A percentile compares a stretch with the other conserved stretches of the same genome.
Evolutionary conservation across 768 basidiomycete species (phyloP).

Genomic region (Chalciporus pseudorubinellus): DNA sequence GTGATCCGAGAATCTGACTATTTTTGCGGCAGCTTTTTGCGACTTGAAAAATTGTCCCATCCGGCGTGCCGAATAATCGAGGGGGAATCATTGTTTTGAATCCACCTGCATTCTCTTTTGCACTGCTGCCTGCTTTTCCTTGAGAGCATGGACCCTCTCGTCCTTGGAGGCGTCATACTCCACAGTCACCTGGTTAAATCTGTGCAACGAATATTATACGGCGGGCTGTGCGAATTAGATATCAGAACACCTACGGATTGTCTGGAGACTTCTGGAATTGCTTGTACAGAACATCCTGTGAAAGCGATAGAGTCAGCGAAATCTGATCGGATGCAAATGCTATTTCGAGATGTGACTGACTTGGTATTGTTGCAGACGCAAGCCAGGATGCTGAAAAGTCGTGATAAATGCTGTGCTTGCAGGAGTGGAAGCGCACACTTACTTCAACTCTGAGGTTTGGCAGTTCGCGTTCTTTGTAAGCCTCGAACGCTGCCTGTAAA

Average conservation of each 20-base stretch:
- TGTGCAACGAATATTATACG: slow-evolving; percentile 27
- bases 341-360: slow-evolving; percentile 35
- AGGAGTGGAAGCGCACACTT: slow-evolving; percentile 17
- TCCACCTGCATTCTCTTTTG: slow-evolving; percentile 59
- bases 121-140: slow-evolving; percentile 61
- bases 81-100: slow-evolving; percentile 5
- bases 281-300: slow-evolving; percentile 82
- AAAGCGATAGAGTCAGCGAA: slow-evolving; percentile 1
- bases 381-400: slow-evolving; percentile 69
- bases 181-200: slow-evolving; percentile 81
- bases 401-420: slow-evolving; percentile 10
- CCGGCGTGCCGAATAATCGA: neutral
- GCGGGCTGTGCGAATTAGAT: slow-evolving; percentile 3
- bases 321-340: neutral
- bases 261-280: slow-evolving; percentile 96
- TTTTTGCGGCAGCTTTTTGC: too few species aligned
- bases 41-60: neutral
- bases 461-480: slow-evolving; percentile 84
- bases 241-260: slow-evolving; percentile 66
- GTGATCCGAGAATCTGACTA: neutral
- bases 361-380: slow-evolving; percentile 89
- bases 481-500: slow-evolving; percentile 77
- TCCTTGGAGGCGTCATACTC: slow-evolving; percentile 87
- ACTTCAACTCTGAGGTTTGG: slow-evolving; percentile 78
- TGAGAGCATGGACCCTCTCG: slow-evolving; percentile 74